phyloP scores from a whole-genome alignment of 2,329 filamentous ascomycete genomes.

The Paraphoma chrysanthemicola region DNA sequence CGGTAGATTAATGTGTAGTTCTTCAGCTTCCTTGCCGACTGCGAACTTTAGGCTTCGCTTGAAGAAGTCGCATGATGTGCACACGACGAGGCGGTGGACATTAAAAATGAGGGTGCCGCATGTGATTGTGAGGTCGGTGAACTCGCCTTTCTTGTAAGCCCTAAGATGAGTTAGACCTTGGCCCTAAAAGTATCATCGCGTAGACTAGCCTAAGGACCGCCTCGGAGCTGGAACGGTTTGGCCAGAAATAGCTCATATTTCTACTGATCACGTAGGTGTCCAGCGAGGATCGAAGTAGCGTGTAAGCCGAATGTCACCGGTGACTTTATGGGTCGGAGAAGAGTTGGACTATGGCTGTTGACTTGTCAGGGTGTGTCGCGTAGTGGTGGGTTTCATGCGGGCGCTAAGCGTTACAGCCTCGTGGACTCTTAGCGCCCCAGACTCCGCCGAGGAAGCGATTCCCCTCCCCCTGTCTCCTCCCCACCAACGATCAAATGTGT shows the following conservation, averaged over 20 bases:
- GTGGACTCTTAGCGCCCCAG: too few species aligned
- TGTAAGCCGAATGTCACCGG: too few species aligned
- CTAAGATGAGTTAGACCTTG: slow-evolving; percentile 2
- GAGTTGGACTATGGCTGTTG: too few species aligned
- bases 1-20: slow-evolving; percentile 16
- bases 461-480: too few species aligned
- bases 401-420: too few species aligned
- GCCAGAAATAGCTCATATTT: neutral
- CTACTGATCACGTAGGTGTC: neutral
- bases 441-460: too few species aligned
- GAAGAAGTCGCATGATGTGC: slow-evolving; percentile 23
- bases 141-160: slow-evolving; percentile 18
- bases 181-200: neutral
- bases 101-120: slow-evolving; percentile 17
- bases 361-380: too few species aligned
- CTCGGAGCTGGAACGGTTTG: neutral
- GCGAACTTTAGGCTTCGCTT: slow-evolving; percentile 14
- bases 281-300: too few species aligned
- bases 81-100: slow-evolving; percentile 23
- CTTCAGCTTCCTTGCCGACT: slow-evolving; percentile 14
- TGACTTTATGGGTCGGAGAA: too few species aligned
- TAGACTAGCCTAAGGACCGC: slow-evolving; percentile 4
- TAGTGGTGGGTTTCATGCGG: too few species aligned
- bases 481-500: too few species aligned
- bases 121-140: slow-evolving; percentile 25